phyloP scores from a whole-genome alignment of 2,329 filamentous ascomycete species.

The Boeremia lycopersici region DNA sequence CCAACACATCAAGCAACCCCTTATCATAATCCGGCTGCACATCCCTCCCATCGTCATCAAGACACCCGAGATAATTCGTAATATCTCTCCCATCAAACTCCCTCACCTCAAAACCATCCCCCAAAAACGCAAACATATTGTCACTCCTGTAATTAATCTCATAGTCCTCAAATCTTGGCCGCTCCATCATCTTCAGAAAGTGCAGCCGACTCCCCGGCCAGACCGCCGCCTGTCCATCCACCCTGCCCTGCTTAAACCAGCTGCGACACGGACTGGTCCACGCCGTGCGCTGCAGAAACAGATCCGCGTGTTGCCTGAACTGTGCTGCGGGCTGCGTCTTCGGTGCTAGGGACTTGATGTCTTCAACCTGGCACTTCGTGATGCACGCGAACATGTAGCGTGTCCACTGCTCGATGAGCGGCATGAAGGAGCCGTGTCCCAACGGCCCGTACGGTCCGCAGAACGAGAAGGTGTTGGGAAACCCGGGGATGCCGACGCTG shows the following conservation, averaged over 20 bases:
- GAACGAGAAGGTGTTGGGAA: slow-evolving; percentile 54
- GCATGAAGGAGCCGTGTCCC: slow-evolving; percentile 32
- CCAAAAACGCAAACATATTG: slow-evolving; percentile 33
- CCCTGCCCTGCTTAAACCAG: slow-evolving; percentile 34
- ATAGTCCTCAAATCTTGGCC: slow-evolving; percentile 30
- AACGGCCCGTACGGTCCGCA: slow-evolving; percentile 43
- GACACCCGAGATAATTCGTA: slow-evolving; percentile 52
- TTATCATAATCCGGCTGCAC: slow-evolving; percentile 51
- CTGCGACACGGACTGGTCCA: slow-evolving; percentile 32
- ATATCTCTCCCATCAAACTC: slow-evolving; percentile 56
- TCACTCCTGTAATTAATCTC: slow-evolving; percentile 26
- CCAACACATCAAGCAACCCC: slow-evolving; percentile 46
- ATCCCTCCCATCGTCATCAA: slow-evolving; percentile 48
- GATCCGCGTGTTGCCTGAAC: slow-evolving; percentile 31
- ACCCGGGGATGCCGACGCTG: slow-evolving; percentile 48
- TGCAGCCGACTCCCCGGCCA: slow-evolving; percentile 31
- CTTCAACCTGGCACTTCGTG: slow-evolving; percentile 31
- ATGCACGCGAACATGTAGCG: slow-evolving; percentile 31
- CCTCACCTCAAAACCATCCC: slow-evolving; percentile 49
- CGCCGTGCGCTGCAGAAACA: slow-evolving; percentile 32
- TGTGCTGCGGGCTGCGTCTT: slow-evolving; percentile 17
- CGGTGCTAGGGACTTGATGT: slow-evolving; percentile 29
- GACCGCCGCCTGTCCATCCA: slow-evolving; percentile 30
- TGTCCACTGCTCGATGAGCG: slow-evolving; percentile 33
- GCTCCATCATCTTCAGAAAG: slow-evolving; percentile 31